Base-by-base conservation (phyloP, 768 basidiomycete species). In the Neoboletus magnificus region DNA sequence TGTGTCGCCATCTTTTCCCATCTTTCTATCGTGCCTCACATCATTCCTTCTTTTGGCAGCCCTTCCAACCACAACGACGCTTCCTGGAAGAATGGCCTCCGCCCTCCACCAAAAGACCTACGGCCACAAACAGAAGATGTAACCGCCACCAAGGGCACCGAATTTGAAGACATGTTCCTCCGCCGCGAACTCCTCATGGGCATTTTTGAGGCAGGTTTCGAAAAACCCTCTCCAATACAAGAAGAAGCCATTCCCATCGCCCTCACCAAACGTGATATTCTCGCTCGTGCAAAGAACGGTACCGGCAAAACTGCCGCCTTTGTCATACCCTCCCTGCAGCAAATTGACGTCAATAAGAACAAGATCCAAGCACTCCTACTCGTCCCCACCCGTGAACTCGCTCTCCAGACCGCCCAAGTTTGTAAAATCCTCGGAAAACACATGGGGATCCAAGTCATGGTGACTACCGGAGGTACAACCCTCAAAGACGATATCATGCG, bases 221-320 rank as follows among this genome's bases (percentile, higher is more conserved):
- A 98, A 76, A 86, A 81, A 63, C 96, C 96, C 41, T 96, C 93
- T 25, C 96, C 96, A 59, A 98, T 99, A 74, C 96, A 99, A 80
- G 96, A 99, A 83, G 92, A 97, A 78, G 91, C 96, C 50, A 98
- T 98, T 66, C 96, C 96, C 52, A 85, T 93, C 64, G 94, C 95
- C 37, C 86, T 98, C 67, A 85, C 90, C 53, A 90, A 89, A 65
- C 87, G 96, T 69, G 96, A 99, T 76, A 75, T 98, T 70, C 89
- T 96, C 62, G 93, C 93, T 40, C 91, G 93, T 61, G 93, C 94
- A 53, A 95, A 96, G 82, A 93, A 94, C 66, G 91, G 96, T 61
- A 99, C 96, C 4, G 96, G 96, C 61, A 93, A 99, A 80, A 99
- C 96, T 23, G 96, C 95, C 37, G 97, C 96, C 23, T 99, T 98